A percentile compares a stretch with the other conserved stretches of the same genome.
Conservation (phyloP, 768 basidiomycete genomes). For the Gloeostereum incarnatum region DNA sequence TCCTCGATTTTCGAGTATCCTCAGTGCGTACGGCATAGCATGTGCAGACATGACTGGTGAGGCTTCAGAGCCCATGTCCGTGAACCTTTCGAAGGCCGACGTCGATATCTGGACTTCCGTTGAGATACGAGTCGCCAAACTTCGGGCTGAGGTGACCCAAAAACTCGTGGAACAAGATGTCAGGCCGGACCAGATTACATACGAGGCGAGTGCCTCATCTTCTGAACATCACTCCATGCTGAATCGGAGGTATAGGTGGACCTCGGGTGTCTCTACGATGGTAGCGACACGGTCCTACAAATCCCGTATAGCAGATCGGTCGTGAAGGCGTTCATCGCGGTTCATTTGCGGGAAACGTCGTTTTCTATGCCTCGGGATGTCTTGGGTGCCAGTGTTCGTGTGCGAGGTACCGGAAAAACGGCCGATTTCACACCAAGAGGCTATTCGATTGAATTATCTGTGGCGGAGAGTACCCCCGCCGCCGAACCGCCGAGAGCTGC, state of each 20-base stretch:
- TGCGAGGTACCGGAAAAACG: background rate
- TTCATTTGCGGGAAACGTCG: background rate
- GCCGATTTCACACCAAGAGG: background rate
- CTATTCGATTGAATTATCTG: background rate
- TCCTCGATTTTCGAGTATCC: constrained; percentile 56
- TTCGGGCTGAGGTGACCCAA: background rate
- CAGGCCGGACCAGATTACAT: background rate
- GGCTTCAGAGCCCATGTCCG: constrained; percentile 54
- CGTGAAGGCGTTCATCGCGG: background rate
- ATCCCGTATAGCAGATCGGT: background rate
- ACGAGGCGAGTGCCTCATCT: background rate
- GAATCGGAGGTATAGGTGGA: background rate
- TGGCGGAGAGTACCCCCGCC: background rate
- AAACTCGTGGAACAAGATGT: background rate
- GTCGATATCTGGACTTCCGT: background rate
- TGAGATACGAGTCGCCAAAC: background rate
- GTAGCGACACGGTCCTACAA: background rate
- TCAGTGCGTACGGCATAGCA: constrained; percentile 63
- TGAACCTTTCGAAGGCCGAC: constrained; percentile 10
- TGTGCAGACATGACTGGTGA: constrained; percentile 50
- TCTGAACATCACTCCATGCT: background rate
- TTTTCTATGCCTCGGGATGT: background rate
- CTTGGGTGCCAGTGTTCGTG: background rate
- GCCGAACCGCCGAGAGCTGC: background rate
- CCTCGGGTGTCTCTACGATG: background rate